phyloP scores from a whole-genome alignment of 2,329 filamentous ascomycete genomes.

The Xylaria polymorpha region DNA sequence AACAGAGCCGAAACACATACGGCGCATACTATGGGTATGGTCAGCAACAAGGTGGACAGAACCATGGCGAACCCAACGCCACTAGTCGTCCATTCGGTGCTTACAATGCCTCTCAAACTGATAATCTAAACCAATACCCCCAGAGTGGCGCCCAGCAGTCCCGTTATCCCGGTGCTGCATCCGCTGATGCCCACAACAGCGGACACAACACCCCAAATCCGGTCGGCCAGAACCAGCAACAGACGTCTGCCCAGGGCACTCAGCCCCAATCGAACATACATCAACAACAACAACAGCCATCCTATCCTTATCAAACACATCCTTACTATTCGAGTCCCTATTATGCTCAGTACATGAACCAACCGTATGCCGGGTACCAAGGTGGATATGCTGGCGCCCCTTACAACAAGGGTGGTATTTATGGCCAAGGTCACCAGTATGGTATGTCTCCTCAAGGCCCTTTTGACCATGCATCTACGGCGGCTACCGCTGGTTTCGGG shows the following conservation, averaged over 20 bases:
- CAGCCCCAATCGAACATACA: conserved; percentile 55
- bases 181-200: conserved; percentile 81
- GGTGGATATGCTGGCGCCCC: conserved; percentile 61
- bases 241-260: conserved; percentile 49
- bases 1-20: conserved; percentile 79
- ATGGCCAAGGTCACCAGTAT: conserved; percentile 66
- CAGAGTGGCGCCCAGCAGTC: conserved; percentile 78
- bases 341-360: conserved; percentile 69
- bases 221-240: conserved; percentile 65
- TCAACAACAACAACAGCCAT: conserved; percentile 49
- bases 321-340: conserved; percentile 71
- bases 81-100: conserved; percentile 83
- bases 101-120: conserved; percentile 74
- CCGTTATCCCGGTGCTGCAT: conserved; percentile 66
- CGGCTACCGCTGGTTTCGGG: conserved; percentile 62
- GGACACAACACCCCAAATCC: conserved; percentile 93
- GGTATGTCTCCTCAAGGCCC: conserved; percentile 67
- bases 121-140: conserved; percentile 75
- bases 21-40: conserved; percentile 77
- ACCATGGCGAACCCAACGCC: conserved; percentile 77
- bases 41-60: conserved; percentile 66
- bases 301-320: conserved; percentile 48
- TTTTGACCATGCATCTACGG: conserved; percentile 66
- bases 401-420: conserved; percentile 67
- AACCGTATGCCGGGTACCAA: conserved; percentile 64